phyloP scores from a whole-genome alignment of 2,329 filamentous ascomycete genomes.

The Fonsecaea monophora region DNA sequence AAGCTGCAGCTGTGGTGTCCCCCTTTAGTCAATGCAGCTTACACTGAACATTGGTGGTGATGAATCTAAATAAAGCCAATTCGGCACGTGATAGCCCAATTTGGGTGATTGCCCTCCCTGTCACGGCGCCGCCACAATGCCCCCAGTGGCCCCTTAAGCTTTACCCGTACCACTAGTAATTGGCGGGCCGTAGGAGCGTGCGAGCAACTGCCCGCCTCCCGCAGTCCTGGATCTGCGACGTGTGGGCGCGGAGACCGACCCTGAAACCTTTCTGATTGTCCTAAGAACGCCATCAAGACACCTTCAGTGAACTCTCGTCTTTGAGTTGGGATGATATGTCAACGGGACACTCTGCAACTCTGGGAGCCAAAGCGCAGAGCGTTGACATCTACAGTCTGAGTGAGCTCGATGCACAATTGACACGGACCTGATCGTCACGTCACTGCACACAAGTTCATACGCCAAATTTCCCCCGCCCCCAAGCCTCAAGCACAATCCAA shows the following conservation, averaged over 20 bases:
- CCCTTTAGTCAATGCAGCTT: not conserved
- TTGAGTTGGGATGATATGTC: conserved; percentile 1
- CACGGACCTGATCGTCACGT: conserved; percentile 1
- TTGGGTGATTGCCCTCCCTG: not conserved
- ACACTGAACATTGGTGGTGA: not conserved
- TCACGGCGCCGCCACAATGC: not conserved
- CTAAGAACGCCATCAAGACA: not conserved
- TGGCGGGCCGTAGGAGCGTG: not conserved
- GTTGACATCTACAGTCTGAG: not conserved
- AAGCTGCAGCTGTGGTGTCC: not conserved
- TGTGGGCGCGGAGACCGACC: conserved; percentile 8
- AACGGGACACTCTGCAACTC: not conserved
- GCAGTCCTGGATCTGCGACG: conserved; percentile 15
- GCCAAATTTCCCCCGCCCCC: conserved; percentile 15
- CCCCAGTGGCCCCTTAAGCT: conserved; percentile 15
- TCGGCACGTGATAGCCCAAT: not conserved
- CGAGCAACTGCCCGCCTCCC: conserved; percentile 13
- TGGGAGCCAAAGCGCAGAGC: not conserved
- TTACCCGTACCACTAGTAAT: conserved; percentile 1
- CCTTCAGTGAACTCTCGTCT: not conserved
- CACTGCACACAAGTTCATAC: conserved; percentile 14
- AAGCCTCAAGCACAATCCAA: conserved; percentile 20
- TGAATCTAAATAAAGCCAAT: not conserved
- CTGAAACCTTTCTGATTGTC: conserved; percentile 20
- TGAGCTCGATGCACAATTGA: not conserved